Evolutionary conservation across 345 rosid species (phyloP).

Genomic region (Geranium brycei): DNA sequence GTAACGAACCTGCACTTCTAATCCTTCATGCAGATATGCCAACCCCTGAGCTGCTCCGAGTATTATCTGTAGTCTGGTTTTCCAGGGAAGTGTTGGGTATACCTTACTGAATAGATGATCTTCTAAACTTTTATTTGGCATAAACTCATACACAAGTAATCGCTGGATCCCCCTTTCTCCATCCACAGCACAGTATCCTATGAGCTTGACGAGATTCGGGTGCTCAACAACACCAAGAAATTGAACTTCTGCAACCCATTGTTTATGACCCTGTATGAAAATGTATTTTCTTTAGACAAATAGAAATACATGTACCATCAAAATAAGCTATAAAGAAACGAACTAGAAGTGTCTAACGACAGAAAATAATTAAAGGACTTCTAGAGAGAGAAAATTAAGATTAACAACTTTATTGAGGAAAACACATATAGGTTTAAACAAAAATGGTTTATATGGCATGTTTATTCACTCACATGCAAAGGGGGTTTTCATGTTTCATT

Average conservation of each 20-base stretch:
- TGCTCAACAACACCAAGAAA: constrained; percentile 74
- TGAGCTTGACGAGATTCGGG: constrained; percentile 68
- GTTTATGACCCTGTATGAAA: constrained; percentile 63
- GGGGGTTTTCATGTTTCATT: too few species aligned
- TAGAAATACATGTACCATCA: neutral
- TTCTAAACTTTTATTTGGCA: constrained; percentile 73
- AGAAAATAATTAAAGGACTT: too few species aligned
- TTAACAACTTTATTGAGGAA: too few species aligned
- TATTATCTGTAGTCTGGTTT: constrained; percentile 45
- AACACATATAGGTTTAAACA: too few species aligned
- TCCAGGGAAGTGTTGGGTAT: constrained; percentile 48
- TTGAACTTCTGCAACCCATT: constrained; percentile 88
- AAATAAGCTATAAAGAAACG: neutral
- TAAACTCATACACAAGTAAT: constrained; percentile 64
- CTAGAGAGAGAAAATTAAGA: too few species aligned
- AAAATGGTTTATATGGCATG: too few species aligned
- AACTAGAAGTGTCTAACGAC: too few species aligned
- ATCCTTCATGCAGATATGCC: constrained; percentile 67
- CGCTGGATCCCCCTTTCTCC: constrained; percentile 65
- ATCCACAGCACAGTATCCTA: constrained; percentile 72
- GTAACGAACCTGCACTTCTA: constrained; percentile 55
- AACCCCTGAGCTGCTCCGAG: constrained; percentile 80
- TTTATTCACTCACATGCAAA: too few species aligned
- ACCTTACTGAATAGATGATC: constrained; percentile 70
- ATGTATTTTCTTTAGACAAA: neutral